Conservation (phyloP, 2,329 filamentous ascomycete species). For the Colletotrichum musae region DNA sequence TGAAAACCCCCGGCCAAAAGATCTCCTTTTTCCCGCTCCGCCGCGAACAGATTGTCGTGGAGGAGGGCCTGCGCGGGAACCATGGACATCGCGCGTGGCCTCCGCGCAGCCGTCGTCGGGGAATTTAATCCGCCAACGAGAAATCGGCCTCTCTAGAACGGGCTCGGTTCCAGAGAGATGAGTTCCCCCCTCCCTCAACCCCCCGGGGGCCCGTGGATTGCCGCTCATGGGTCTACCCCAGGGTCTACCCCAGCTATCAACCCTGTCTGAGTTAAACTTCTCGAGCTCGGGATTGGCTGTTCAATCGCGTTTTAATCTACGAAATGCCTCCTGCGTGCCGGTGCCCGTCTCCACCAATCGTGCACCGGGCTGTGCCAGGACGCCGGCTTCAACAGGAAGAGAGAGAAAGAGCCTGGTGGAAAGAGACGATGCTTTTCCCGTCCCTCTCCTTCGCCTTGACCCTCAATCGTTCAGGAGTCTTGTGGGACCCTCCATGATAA, state of each 20-base stretch:
- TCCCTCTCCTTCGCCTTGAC: neutral
- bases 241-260: slow-evolving; percentile 6
- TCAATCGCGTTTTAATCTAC: slow-evolving; percentile 22
- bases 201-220: slow-evolving; percentile 5
- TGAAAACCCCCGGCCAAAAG: neutral
- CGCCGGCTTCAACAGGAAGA: slow-evolving; percentile 2
- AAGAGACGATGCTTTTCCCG: neutral
- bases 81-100: neutral
- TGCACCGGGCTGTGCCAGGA: neutral
- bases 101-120: neutral
- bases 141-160: slow-evolving; percentile 3
- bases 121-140: slow-evolving; percentile 37
- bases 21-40: neutral
- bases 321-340: slow-evolving; percentile 17
- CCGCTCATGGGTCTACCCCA: slow-evolving; percentile 6
- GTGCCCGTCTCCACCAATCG: slow-evolving; percentile 26
- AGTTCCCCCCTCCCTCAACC: neutral
- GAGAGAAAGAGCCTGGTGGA: neutral
- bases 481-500: slow-evolving; percentile 2
- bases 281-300: slow-evolving; percentile 23
- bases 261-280: slow-evolving; percentile 13
- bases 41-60: neutral
- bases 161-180: slow-evolving; percentile 8
- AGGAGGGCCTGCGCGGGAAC: too few relatives aligned
- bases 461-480: neutral